Conservation (phyloP, 108 stramenopile species). For the Skeletonema costatum region DNA sequence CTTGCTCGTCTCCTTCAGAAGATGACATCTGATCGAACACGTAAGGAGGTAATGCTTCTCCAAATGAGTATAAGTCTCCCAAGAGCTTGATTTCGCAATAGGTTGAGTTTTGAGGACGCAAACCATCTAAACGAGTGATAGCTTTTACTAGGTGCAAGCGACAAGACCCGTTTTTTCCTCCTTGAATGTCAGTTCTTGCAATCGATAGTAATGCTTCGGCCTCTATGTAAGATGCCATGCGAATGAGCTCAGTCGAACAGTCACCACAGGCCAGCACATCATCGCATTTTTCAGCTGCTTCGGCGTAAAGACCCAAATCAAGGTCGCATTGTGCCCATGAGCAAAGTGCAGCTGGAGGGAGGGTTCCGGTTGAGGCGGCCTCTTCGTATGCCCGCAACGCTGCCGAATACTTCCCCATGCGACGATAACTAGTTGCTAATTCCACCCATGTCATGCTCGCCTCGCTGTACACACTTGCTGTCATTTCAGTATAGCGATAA, state of each 20-base stretch:
- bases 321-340: constrained; percentile 77
- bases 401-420: constrained; percentile 68
- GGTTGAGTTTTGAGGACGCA: neutral
- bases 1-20: constrained; percentile 9
- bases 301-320: constrained; percentile 65
- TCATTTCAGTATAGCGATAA: constrained; percentile 26
- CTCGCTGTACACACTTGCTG: constrained; percentile 1
- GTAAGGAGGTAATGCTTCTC: constrained; percentile 57
- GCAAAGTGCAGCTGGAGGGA: constrained; percentile 43
- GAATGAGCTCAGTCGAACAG: neutral
- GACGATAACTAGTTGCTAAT: constrained; percentile 65
- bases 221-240: constrained; percentile 56
- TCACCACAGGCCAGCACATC: constrained; percentile 32
- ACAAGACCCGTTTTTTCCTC: constrained; percentile 70
- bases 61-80: constrained; percentile 78
- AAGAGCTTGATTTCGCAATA: constrained; percentile 63
- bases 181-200: constrained; percentile 55
- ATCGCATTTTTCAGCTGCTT: constrained; percentile 62
- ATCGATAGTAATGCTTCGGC: constrained; percentile 52
- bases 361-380: constrained; percentile 39
- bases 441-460: constrained; percentile 48
- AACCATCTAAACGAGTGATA: constrained; percentile 24
- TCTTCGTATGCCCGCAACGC: constrained; percentile 59
- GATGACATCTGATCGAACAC: constrained; percentile 29
- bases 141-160: constrained; percentile 43